phyloP scores from a whole-genome alignment of 371 early-diverging fungal genomes.

The Lichtheimia ornata region DNA sequence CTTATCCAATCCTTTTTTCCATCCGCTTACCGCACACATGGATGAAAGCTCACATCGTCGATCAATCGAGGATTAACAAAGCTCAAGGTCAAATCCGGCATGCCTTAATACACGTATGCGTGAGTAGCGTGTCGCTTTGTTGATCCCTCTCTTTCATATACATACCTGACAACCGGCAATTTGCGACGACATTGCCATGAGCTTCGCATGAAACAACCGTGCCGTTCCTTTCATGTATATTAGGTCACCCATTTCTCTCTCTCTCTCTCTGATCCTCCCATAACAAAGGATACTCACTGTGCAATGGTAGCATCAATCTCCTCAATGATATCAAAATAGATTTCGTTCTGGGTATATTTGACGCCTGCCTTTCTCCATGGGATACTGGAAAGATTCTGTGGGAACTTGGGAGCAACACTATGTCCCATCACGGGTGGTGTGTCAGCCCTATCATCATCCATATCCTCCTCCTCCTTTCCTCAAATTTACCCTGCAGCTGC shows the following conservation, averaged over 20 bases:
- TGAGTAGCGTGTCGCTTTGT: neutral
- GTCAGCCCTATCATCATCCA: neutral
- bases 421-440: neutral
- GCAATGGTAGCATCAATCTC: slow-evolving; percentile 85
- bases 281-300: slow-evolving; percentile 42
- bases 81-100: slow-evolving; percentile 84
- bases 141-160: neutral
- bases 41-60: slow-evolving; percentile 89
- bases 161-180: slow-evolving; percentile 76
- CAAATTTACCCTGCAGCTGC: slow-evolving; percentile 59
- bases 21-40: slow-evolving; percentile 71
- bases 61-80: slow-evolving; percentile 75
- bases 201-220: slow-evolving; percentile 77
- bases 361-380: slow-evolving; percentile 91
- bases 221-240: slow-evolving; percentile 56
- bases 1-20: neutral
- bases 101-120: slow-evolving; percentile 44
- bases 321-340: slow-evolving; percentile 91
- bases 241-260: neutral
- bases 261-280: neutral
- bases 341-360: slow-evolving; percentile 89
- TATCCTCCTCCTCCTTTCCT: neutral
- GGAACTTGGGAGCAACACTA: slow-evolving; percentile 51
- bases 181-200: slow-evolving; percentile 77
- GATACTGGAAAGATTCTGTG: slow-evolving; percentile 70